Percentiles rank a stretch among this genome's conserved stretches.
Evolutionary conservation across 1,284 basidiomycete genomes (phyloP).

Genomic region (Taiwanofungus camphoratus): DNA sequence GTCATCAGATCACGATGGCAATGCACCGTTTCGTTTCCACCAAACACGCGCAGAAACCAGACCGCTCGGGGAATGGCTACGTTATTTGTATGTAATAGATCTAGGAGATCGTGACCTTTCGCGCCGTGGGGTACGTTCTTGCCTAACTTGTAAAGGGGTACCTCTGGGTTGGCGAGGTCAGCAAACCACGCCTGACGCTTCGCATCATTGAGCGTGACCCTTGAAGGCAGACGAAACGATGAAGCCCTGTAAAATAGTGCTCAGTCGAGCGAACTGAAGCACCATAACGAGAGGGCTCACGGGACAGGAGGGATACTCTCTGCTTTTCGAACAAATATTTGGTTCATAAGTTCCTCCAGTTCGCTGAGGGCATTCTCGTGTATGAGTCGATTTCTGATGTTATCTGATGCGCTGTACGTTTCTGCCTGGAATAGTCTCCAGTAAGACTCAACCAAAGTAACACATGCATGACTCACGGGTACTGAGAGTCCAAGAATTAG

Average conservation of each 20-base stretch:
- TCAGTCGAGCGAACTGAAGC: conserved; percentile 1
- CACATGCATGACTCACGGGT: conserved; percentile 38
- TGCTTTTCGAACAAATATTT: conserved; percentile 64
- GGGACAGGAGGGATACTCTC: conserved; percentile 52
- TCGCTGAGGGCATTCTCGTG: conserved; percentile 53
- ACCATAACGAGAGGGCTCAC: conserved; percentile 35
- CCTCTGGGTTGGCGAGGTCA: conserved; percentile 84
- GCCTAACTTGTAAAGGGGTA: conserved; percentile 85
- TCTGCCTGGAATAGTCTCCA: conserved; percentile 43
- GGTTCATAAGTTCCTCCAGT: conserved; percentile 76
- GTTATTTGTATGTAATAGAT: conserved; percentile 76
- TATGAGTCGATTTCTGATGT: conserved; percentile 46
- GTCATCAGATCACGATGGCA: neutral
- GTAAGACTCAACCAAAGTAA: conserved; percentile 1
- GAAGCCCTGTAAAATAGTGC: conserved; percentile 43
- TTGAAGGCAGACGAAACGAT: conserved; percentile 78
- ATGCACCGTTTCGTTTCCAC: conserved; percentile 88
- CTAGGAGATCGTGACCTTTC: conserved; percentile 87
- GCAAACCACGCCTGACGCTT: conserved; percentile 87
- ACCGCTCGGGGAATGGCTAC: conserved; percentile 86
- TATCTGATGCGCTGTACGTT: conserved; percentile 51
- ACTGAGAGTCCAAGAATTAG: conserved; percentile 59
- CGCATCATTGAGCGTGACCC: conserved; percentile 87
- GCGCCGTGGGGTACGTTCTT: conserved; percentile 92
- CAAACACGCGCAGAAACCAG: conserved; percentile 93